Conservation (phyloP, 2,329 filamentous ascomycete species). For the Calonectria honghensis region DNA sequence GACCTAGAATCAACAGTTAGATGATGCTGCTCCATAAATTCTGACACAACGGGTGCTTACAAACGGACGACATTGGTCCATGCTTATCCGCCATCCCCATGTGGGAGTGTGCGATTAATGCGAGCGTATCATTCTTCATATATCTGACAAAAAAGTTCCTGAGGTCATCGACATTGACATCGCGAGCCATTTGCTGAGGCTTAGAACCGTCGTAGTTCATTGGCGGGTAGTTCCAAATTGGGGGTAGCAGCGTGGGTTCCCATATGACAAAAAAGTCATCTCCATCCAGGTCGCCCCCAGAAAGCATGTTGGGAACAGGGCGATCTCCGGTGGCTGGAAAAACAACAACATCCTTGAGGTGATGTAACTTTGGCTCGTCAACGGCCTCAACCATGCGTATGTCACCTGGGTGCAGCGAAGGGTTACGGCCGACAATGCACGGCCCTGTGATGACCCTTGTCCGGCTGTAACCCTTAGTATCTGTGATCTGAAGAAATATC, state of each 20-base stretch:
- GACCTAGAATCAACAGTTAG: conserved; percentile 62
- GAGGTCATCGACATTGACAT: conserved; percentile 84
- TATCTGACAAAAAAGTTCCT: conserved; percentile 92
- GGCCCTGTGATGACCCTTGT: conserved; percentile 83
- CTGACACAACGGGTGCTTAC: conserved; percentile 67
- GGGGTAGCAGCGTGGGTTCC: conserved; percentile 84
- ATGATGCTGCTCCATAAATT: background rate
- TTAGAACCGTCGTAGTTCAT: conserved; percentile 84
- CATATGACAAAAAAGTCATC: conserved; percentile 97
- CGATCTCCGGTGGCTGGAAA: conserved; percentile 89
- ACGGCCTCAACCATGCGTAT: conserved; percentile 91
- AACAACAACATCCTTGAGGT: conserved; percentile 90
- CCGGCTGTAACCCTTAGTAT: conserved; percentile 69
- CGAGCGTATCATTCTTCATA: conserved; percentile 91
- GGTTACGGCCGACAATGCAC: conserved; percentile 92
- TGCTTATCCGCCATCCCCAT: conserved; percentile 82
- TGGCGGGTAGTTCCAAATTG: conserved; percentile 81
- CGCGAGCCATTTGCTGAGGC: conserved; percentile 72
- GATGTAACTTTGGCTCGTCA: conserved; percentile 81
- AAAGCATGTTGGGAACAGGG: conserved; percentile 94
- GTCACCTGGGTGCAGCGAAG: conserved; percentile 94
- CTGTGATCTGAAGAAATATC: conserved; percentile 90
- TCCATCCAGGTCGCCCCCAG: conserved; percentile 95
- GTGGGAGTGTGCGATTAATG: conserved; percentile 87
- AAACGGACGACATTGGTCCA: conserved; percentile 81